Base-by-base conservation (phyloP, 2,329 filamentous ascomycete genomes). In the Alternaria panax region DNA sequence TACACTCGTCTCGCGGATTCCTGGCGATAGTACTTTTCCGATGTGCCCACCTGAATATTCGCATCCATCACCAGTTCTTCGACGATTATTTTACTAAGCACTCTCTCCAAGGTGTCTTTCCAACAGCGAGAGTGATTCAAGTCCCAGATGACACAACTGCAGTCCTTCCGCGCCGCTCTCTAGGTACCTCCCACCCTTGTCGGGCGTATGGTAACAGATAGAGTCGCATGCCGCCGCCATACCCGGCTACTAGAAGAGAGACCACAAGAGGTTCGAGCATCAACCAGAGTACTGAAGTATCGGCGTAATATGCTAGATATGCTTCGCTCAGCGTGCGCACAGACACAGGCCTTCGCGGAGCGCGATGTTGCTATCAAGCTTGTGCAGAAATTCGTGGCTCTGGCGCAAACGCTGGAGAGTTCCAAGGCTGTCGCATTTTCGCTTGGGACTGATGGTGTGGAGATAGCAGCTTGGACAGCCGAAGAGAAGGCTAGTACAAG, bases 341-440 rank as follows among this genome's bases (percentile, higher is more conserved):
- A 51, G n/a, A 47, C 11, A 4, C 28, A 40, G 14, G 5, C 20
- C 24, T 47, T 38, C n/a, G 28, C 45, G 34, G 11, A 50, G 22
- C 30, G 45, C 20, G 38, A 38, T 22, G 14, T 25, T 1, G 45
- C 40, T 51, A 18, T 25, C 6, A 11, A 57, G 18, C 20, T 61
- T 11, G 43, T 58, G 20, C n/a, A 48, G n/a, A 57, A 52, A 24
- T 58, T 61, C 20, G 12, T 57, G 6, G 45, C 14, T 45, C 18
- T 56, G 20, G 42, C 43, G 20, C 30, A 52, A 16, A 42, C 18
- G n/a, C 25, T 56, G 7, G 43, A 56, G 9, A 40, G 14, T 9
- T 54, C 45, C 6, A 57, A 60, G 28, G 57, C 50, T 27, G 20
- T 57, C 8, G 56, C 36, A 2, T 53, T 62, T 7, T 28, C 25